Evolutionary conservation across 257 asterid species (phyloP).

Genomic region (Marsdenia floribunda): DNA sequence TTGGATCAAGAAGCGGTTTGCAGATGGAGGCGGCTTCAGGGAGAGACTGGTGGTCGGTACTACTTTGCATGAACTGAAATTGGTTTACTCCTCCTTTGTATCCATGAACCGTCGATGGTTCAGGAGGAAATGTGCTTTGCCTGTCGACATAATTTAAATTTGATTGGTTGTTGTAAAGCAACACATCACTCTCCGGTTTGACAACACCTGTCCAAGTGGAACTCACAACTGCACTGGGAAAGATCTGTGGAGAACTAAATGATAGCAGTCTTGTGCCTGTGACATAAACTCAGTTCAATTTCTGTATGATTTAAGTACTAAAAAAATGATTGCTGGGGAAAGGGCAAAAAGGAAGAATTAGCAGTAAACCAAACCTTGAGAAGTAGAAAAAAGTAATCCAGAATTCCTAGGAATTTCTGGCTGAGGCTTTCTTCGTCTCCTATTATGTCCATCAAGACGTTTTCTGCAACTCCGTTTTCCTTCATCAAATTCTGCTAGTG

Average conservation of each 20-base stretch:
- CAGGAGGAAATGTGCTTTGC: constrained; percentile 31
- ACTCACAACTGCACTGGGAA: constrained; percentile 33
- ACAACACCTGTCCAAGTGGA: constrained; percentile 42
- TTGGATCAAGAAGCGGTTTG: constrained; percentile 35
- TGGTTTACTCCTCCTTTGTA: constrained; percentile 32
- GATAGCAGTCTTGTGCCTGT: constrained; percentile 48
- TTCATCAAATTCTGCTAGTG: constrained; percentile 79
- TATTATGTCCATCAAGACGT: constrained; percentile 84
- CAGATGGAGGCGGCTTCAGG: constrained; percentile 28
- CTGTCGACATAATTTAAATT: constrained; percentile 30
- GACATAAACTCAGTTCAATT: not conserved
- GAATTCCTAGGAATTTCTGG: constrained; percentile 45
- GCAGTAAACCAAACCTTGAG: constrained; percentile 24
- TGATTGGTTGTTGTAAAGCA: constrained; percentile 31
- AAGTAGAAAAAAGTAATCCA: constrained; percentile 35
- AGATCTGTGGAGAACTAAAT: constrained; percentile 42
- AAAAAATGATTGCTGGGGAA: not conserved
- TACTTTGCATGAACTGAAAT: constrained; percentile 43
- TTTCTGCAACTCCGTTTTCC: constrained; percentile 92
- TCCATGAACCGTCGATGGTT: constrained; percentile 27
- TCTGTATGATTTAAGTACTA: not conserved
- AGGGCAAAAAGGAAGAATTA: not conserved
- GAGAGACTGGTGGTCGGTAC: constrained; percentile 2
- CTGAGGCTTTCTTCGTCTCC: constrained; percentile 88
- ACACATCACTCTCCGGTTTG: constrained; percentile 34